A percentile compares a stretch with the other conserved stretches of the same genome.
Evolutionary conservation across 1,284 basidiomycete species (phyloP).

Genomic region (Apiotrichum veenhuisii): DNA sequence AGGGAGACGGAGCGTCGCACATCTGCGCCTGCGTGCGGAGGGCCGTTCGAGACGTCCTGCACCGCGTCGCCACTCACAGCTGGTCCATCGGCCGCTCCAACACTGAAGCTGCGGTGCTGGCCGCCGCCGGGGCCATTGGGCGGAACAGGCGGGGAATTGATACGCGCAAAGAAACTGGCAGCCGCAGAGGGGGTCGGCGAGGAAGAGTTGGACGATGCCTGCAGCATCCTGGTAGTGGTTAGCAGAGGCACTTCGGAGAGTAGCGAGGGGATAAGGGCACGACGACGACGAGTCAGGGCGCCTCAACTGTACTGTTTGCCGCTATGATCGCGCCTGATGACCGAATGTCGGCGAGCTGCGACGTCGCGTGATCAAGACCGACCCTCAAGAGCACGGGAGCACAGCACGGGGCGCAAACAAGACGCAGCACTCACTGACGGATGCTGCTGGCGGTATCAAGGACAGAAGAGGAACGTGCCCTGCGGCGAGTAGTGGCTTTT

Average conservation of each 20-base stretch:
- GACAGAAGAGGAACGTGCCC: neutral
- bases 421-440: conserved; percentile 2
- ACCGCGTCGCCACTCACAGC: neutral
- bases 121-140: conserved; percentile 14
- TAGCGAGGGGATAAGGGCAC: no score
- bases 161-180: conserved; percentile 20
- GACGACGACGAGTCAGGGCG: neutral
- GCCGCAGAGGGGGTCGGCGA: conserved; percentile 21
- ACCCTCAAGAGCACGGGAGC: no score
- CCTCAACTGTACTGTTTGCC: neutral
- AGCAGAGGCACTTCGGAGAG: no score
- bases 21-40: neutral
- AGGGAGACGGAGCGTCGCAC: conserved; percentile 13
- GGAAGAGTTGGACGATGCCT: conserved; percentile 20
- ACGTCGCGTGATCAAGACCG: no score
- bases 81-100: conserved; percentile 41
- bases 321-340: no score
- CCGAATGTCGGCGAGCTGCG: no score
- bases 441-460: conserved; percentile 1
- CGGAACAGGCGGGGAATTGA: conserved; percentile 13
- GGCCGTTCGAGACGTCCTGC: neutral
- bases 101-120: conserved; percentile 36
- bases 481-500: neutral
- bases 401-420: no score
- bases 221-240: conserved; percentile 29